Base-by-base conservation (phyloP, 179 eudicot species). In the Beta lomatogona region DNA sequence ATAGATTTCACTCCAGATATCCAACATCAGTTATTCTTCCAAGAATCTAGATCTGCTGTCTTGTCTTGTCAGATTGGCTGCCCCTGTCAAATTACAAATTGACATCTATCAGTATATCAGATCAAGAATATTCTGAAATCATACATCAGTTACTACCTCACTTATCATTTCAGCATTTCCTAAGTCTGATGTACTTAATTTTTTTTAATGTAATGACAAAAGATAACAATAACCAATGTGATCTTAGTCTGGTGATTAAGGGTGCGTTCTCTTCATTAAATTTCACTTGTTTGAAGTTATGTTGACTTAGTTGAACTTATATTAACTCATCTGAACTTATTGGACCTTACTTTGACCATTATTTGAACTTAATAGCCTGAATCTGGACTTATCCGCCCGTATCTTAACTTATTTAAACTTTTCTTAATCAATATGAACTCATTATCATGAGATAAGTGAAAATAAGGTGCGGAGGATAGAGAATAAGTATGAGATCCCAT, bases 91-190 rank as follows among this genome's bases (percentile, higher is more conserved):
- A 21, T 5, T 21, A 22, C 46, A 55, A 28, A 22, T 71, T 59
- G 41, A 19, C 9, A 11, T 70, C 22, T 67, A 45, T 1, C 48
- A 69, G 53, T 16, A 45, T 18, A 67, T 66, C 53, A 31, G 66
- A 54, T 10, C 25, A 10, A 31, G 44, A 78, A n/a, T 60, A 76
- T 41, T 19, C 48, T 75, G 60, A 7, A 44, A 31, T 19, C 19
- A 36, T 10, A 65, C n/a, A 19, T 46, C 71, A 12, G 28, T 2
- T 65, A 70, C 58, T 65, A 70, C 58, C 52, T 22, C 50, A 60
- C 79, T 45, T n/a, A 16, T 55, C 50, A 16, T 66, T 67, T 52
- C 19, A 78, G 74, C 25, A 45, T 70, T 1, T 36, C 72, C 73
- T 46, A n/a, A 19, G 54, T 70, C 55, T 70, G 28, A 28, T 14